Conservation (phyloP, 1,139 yeast species). For the Suhomyces yuchorum region DNA sequence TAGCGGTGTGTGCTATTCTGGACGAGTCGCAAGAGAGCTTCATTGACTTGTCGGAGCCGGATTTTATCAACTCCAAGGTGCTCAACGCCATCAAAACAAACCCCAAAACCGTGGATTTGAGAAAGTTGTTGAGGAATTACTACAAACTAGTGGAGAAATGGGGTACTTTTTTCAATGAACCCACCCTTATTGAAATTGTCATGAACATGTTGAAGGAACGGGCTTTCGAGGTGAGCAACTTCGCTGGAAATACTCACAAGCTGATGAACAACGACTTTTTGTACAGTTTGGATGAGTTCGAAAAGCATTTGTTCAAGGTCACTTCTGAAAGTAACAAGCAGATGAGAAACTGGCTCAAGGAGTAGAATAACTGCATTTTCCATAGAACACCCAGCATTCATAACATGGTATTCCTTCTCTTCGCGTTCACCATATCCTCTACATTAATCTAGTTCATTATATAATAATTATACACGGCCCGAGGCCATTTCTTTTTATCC, state of each 20-base stretch:
- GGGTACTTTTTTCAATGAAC: conserved; percentile 69
- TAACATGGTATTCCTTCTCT: not conserved
- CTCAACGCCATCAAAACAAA: conserved; percentile 82
- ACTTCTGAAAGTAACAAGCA: conserved; percentile 66
- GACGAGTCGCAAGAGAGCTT: conserved; percentile 55
- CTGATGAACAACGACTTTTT: conserved; percentile 53
- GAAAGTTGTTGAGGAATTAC: conserved; percentile 65
- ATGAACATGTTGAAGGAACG: conserved; percentile 61
- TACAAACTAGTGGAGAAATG: conserved; percentile 72
- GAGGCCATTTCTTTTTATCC: conserved; percentile 6
- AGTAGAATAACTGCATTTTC: not conserved
- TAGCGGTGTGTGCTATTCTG: conserved; percentile 57
- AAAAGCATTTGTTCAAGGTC: conserved; percentile 57
- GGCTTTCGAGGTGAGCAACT: conserved; percentile 69
- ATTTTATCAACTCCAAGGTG: conserved; percentile 61
- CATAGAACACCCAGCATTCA: not conserved
- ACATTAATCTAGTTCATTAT: conserved; percentile 2
- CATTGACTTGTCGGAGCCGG: conserved; percentile 69
- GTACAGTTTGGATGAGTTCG: conserved; percentile 74
- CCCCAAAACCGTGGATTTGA: conserved; percentile 67
- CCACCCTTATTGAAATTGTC: conserved; percentile 58
- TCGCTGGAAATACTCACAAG: conserved; percentile 58
- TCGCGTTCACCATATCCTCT: not conserved
- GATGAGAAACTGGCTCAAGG: conserved; percentile 58
- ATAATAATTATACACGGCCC: conserved; percentile 3